Conservation (phyloP, 352 stramenopile genomes). For the Albugo candida region DNA sequence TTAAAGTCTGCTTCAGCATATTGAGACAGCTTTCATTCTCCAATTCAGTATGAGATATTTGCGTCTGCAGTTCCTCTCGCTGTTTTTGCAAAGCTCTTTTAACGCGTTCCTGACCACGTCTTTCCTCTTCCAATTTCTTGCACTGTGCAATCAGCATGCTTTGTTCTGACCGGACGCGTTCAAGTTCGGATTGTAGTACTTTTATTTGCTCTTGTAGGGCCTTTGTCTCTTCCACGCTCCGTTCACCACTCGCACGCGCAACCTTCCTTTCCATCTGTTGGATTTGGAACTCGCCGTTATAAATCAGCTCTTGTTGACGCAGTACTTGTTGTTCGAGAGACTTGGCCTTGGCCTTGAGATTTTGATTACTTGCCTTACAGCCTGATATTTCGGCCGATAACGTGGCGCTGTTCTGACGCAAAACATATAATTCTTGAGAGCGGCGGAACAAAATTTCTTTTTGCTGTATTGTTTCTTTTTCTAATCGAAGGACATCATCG, state of each 20-base stretch:
- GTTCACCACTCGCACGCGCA: conserved; percentile 80
- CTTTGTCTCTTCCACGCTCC: conserved; percentile 87
- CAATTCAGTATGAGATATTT: conserved; percentile 80
- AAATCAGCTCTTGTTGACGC: conserved; percentile 87
- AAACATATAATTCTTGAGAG: conserved; percentile 72
- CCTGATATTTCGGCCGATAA: conserved; percentile 87
- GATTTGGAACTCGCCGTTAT: conserved; percentile 94
- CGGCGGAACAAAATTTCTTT: conserved; percentile 88
- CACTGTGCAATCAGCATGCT: conserved; percentile 79
- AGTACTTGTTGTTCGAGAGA: conserved; percentile 78
- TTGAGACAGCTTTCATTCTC: conserved; percentile 78
- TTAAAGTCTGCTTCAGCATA: conserved; percentile 58
- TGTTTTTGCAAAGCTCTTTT: conserved; percentile 57
- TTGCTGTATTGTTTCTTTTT: conserved; percentile 63
- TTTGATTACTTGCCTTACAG: conserved; percentile 65
- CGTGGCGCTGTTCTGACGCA: conserved; percentile 74
- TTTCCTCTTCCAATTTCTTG: conserved; percentile 86
- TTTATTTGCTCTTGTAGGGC: conserved; percentile 82
- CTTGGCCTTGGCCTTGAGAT: conserved; percentile 81
- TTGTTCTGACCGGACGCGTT: conserved; percentile 72
- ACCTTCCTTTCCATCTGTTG: conserved; percentile 93
- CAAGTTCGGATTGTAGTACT: conserved; percentile 77
- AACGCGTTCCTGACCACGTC: conserved; percentile 50
- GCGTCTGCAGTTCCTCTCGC: conserved; percentile 50
- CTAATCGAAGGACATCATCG: conserved; percentile 28